Conservation (phyloP, 257 asterid genomes). For the Ilex aquifolium region DNA sequence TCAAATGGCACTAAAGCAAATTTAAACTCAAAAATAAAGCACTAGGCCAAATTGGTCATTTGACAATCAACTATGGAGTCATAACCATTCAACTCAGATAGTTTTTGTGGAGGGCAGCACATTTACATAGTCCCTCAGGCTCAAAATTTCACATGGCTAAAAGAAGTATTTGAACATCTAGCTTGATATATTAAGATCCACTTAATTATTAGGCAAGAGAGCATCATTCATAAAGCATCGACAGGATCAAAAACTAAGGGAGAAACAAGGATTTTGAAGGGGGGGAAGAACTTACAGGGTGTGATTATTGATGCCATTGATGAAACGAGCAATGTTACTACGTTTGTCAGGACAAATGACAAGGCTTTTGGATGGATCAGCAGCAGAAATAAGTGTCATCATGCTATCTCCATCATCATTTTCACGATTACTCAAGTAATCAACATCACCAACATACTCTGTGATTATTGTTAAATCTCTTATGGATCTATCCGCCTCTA, state of each 20-base stretch:
- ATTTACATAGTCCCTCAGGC: too few relatives aligned
- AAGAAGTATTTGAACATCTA: too few relatives aligned
- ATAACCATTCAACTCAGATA: too few relatives aligned
- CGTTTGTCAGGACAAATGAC: slow-evolving; percentile 86
- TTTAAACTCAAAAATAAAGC: background rate
- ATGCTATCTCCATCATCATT: slow-evolving; percentile 87
- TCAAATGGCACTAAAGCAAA: background rate
- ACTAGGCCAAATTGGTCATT: too few relatives aligned
- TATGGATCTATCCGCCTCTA: slow-evolving; percentile 74
- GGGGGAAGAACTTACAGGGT: slow-evolving; percentile 41
- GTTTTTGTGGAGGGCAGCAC: too few relatives aligned
- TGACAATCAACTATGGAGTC: too few relatives aligned
- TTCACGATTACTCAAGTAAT: slow-evolving; percentile 61
- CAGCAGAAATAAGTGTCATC: slow-evolving; percentile 82
- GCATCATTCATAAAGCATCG: too few relatives aligned
- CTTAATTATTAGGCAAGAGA: too few relatives aligned
- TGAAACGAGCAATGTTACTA: slow-evolving; percentile 85
- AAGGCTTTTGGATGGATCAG: slow-evolving; percentile 57
- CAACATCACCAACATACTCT: slow-evolving; percentile 93
- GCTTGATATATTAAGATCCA: too few relatives aligned
- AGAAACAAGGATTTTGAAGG: background rate
- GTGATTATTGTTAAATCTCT: slow-evolving; percentile 84
- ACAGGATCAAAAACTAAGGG: too few relatives aligned
- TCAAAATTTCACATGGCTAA: too few relatives aligned
- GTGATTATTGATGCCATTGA: slow-evolving; percentile 94